Base-by-base conservation (phyloP, 208 protist species). In the Trypanosoma cruzi region DNA sequence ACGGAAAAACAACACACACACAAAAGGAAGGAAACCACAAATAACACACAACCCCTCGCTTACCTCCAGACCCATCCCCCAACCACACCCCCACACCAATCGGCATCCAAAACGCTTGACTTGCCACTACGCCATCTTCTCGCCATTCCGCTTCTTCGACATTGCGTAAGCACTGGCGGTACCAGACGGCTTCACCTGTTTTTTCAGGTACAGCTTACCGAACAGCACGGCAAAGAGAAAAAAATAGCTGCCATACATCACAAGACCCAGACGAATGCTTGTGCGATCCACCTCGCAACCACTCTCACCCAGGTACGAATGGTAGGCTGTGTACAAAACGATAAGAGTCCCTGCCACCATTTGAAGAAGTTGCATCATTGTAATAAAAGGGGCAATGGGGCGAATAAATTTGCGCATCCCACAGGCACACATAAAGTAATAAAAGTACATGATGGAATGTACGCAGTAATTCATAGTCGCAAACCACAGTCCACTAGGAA, bases 361-460 rank as follows among this genome's bases (percentile, higher is more conserved):
- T 79, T 98, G 97, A 8, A 88, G 64, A 13, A 97, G 88, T 72
- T 97, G 93, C 58, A 95, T 64, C n/a, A 68, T 75, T 24, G 93
- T 97, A 67, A 97, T 95, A 49, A 92, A 22, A 3, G 89, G 82
- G 0, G 93, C 90, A 64, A 96, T 79, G 26, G 88, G 84, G 68
- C 90, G 88, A 37, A 93, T 70, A 13, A 84, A 55, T 34, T 82
- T 71, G 75, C 84, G 81, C 53, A 77, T 54, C 13, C 88, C 85
- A 48, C 75, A 82, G 2, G 84, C 77, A 65, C 83, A 87, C 36
- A 96, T 44, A 49, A 93, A 90, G 76, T 97, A 99, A 80, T 98
- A 99, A 2, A 84, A 75, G 79, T 99, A 99, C 96, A 98, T 98
- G 77, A 98, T 76, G 11, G 87, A 82, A 83, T 98, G 97, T 36